These are phyloP conservation scores for Eucalyptus pumila DNA, from an alignment of 345 rosid species.

Conservation along the genomic window DNA sequence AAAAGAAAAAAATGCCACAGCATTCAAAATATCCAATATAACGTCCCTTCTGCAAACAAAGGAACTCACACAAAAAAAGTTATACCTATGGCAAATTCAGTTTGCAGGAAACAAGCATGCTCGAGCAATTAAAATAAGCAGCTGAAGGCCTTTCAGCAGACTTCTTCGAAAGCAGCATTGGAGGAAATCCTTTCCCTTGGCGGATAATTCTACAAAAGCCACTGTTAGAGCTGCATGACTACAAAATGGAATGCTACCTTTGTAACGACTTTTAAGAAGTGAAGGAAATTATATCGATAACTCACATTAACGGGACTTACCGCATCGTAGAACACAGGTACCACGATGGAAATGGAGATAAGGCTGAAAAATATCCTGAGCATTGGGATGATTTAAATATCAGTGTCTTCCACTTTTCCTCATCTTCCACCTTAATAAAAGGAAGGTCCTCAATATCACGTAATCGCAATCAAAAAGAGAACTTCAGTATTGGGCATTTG, in stretches of 20 bases:
- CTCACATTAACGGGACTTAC: no score
- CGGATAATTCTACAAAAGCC: conserved; percentile 20
- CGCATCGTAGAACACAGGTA: no score
- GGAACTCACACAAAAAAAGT: neutral
- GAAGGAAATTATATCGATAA: neutral
- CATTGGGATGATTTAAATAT: neutral
- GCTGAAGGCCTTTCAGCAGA: conserved; percentile 86
- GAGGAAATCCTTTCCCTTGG: conserved; percentile 76
- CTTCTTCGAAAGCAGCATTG: conserved; percentile 60
- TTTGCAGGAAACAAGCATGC: conserved; percentile 45
- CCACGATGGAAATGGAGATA: neutral
- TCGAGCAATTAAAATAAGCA: conserved; percentile 18
- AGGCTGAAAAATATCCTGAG: neutral
- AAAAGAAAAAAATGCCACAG: neutral
- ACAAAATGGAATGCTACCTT: neutral
- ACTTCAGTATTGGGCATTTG: neutral
- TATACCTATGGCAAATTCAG: neutral
- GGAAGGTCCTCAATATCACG: neutral
- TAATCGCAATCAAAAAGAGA: neutral
- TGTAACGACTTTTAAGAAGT: neutral
- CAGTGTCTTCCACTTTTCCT: neutral
- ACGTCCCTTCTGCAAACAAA: neutral
- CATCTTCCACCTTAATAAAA: neutral
- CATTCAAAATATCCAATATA: neutral
- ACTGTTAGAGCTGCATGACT: neutral